These are phyloP conservation scores for Peronospora tabacina DNA, from an alignment of 352 stramenopile genomes.

Conservation along the genomic window DNA sequence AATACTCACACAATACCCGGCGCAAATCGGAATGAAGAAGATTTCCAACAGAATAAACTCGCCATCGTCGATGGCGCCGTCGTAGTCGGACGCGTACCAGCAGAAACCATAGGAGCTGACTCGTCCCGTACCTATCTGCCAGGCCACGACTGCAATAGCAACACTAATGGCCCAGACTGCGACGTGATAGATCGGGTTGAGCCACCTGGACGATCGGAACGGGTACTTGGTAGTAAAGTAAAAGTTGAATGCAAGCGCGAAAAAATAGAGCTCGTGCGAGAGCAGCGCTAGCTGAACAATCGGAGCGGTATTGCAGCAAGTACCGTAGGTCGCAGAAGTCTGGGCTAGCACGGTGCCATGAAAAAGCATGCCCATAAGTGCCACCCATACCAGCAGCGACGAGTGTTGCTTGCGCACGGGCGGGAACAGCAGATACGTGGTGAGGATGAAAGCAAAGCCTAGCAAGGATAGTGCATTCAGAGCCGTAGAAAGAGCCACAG, in stretches of 20 bases:
- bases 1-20: constrained; percentile 62
- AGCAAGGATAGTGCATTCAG: constrained; percentile 62
- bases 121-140: constrained; percentile 31
- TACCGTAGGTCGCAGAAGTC: constrained; percentile 35
- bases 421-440: constrained; percentile 74
- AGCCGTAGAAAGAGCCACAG: constrained; percentile 43
- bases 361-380: constrained; percentile 73
- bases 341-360: constrained; percentile 62
- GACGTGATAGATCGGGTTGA: constrained; percentile 62
- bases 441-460: constrained; percentile 69
- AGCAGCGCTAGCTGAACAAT: constrained; percentile 65
- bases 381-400: constrained; percentile 72
- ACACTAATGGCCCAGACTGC: constrained; percentile 53
- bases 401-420: constrained; percentile 76
- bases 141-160: constrained; percentile 45
- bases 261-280: constrained; percentile 80
- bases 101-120: constrained; percentile 78
- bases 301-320: constrained; percentile 55
- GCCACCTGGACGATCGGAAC: constrained; percentile 66
- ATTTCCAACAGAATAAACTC: constrained; percentile 56
- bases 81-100: constrained; percentile 51
- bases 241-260: constrained; percentile 77
- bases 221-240: constrained; percentile 86
- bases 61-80: constrained; percentile 28
- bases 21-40: constrained; percentile 50